phyloP scores from a whole-genome alignment of 2,329 filamentous ascomycete species.

The Diplocarpon rosae region DNA sequence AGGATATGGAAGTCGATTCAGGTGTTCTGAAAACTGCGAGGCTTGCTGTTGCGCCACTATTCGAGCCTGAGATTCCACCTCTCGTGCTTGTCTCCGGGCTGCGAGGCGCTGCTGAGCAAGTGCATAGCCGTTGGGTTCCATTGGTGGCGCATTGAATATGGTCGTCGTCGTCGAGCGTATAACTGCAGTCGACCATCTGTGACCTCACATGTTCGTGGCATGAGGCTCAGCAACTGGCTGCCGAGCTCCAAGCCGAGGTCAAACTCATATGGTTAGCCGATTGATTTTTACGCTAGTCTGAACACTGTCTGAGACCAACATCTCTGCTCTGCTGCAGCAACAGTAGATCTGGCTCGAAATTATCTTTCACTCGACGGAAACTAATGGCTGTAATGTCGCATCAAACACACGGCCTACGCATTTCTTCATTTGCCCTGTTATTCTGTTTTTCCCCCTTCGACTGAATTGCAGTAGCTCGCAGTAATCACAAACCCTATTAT shows the following conservation, averaged over 20 bases:
- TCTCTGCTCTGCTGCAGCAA: too few species aligned
- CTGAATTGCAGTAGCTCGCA: too few species aligned
- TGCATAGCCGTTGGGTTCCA: conserved; percentile 47
- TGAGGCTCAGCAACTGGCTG: conserved; percentile 64
- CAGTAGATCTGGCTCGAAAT: too few species aligned
- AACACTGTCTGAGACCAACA: too few species aligned
- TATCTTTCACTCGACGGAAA: too few species aligned
- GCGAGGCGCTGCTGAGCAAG: conserved; percentile 81
- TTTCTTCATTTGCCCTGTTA: too few species aligned
- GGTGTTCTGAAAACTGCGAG: conserved; percentile 41
- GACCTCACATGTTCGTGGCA: conserved; percentile 23
- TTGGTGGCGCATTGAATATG: conserved; percentile 18
- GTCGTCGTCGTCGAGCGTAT: conserved; percentile 19
- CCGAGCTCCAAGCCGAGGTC: conserved; percentile 73
- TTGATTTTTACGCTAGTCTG: too few species aligned
- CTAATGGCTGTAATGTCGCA: too few species aligned
- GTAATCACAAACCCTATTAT: too few species aligned
- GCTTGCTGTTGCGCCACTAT: conserved; percentile 40
- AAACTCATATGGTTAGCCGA: conserved; percentile 33
- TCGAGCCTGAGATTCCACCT: conserved; percentile 50
- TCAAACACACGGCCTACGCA: too few species aligned
- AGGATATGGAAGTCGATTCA: conserved; percentile 50
- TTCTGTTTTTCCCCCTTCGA: too few species aligned
- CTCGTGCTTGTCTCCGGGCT: conserved; percentile 67
- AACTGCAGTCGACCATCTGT: background rate